Percentiles rank a stretch among this genome's conserved stretches.
Evolutionary conservation across 2,329 filamentous ascomycete genomes (phyloP).

Genomic region (Cercospora janseana): DNA sequence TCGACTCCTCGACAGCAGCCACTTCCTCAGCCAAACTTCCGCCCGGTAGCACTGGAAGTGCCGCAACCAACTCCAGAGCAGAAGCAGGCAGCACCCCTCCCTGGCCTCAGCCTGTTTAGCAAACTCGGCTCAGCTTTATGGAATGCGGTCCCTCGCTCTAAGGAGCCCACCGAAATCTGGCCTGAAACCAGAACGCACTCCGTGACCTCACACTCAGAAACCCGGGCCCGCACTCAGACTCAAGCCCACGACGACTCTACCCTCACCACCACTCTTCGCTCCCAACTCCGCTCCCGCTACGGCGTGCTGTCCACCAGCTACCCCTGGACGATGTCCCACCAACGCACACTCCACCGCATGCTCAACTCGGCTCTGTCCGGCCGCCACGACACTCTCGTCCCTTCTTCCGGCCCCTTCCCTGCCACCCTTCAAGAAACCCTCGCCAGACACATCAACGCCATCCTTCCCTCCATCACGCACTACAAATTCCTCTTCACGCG

Average conservation of each 20-base stretch:
- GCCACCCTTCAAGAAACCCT: slow-evolving; percentile 20
- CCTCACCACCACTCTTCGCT: slow-evolving; percentile 27
- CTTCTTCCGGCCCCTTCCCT: slow-evolving; percentile 28
- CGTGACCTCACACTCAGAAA: too few species aligned
- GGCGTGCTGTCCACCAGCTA: slow-evolving; percentile 34
- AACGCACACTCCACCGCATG: slow-evolving; percentile 40
- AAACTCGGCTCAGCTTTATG: slow-evolving; percentile 33
- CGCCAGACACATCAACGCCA: slow-evolving; percentile 19
- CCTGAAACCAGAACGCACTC: background rate
- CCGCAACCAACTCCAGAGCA: slow-evolving; percentile 4
- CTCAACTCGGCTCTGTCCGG: slow-evolving; percentile 34
- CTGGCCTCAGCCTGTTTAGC: slow-evolving; percentile 25
- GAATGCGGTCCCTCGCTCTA: slow-evolving; percentile 30
- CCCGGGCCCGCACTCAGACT: background rate
- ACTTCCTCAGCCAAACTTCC: background rate
- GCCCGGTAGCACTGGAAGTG: background rate
- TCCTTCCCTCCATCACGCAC: slow-evolving; percentile 23
- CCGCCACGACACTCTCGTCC: slow-evolving; percentile 34
- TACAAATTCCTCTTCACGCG: slow-evolving; percentile 28
- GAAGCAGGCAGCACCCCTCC: background rate
- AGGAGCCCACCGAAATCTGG: slow-evolving; percentile 23
- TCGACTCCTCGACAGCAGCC: background rate
- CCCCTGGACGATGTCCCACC: slow-evolving; percentile 39
- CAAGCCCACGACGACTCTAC: slow-evolving; percentile 11
- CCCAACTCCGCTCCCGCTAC: slow-evolving; percentile 36